These are phyloP conservation scores for Phytophthora fragariaefolia DNA, from an alignment of 352 stramenopile species.

Conservation along the genomic window DNA sequence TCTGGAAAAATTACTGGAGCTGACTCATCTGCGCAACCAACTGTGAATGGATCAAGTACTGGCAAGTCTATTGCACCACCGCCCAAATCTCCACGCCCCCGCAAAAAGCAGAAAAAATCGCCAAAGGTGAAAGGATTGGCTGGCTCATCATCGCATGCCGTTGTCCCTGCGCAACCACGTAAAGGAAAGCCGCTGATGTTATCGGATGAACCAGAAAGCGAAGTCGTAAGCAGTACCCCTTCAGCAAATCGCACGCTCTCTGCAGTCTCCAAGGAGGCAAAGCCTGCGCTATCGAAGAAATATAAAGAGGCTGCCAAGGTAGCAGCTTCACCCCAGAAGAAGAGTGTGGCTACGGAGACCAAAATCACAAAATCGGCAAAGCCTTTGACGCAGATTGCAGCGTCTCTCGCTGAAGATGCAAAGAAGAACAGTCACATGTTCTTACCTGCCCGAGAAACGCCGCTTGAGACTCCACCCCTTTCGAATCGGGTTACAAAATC, in stretches of 20 bases:
- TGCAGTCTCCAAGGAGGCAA: neutral
- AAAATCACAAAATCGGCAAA: neutral
- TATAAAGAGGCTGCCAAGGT: neutral
- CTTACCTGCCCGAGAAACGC: constrained; percentile 20
- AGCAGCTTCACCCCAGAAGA: constrained; percentile 1
- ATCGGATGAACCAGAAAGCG: constrained; percentile 1
- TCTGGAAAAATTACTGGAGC: neutral
- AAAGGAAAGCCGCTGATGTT: constrained; percentile 20
- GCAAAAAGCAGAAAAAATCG: constrained; percentile 23
- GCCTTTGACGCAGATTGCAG: constrained; percentile 26
- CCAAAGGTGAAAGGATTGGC: constrained; percentile 3
- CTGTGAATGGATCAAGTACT: neutral
- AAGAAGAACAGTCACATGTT: constrained; percentile 36
- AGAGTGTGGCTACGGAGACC: neutral
- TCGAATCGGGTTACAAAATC: constrained; percentile 3
- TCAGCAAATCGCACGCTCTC: neutral
- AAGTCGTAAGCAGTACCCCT: neutral
- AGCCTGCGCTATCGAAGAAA: neutral
- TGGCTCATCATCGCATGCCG: constrained; percentile 10
- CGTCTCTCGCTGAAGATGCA: constrained; percentile 22
- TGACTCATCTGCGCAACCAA: neutral
- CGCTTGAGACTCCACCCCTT: neutral
- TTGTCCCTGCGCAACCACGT: neutral
- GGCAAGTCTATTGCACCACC: constrained; percentile 1
- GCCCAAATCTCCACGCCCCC: constrained; percentile 7